These are phyloP conservation scores for Carnegiea gigantea DNA, from an alignment of 179 eudicot species.

Conservation along the genomic window DNA sequence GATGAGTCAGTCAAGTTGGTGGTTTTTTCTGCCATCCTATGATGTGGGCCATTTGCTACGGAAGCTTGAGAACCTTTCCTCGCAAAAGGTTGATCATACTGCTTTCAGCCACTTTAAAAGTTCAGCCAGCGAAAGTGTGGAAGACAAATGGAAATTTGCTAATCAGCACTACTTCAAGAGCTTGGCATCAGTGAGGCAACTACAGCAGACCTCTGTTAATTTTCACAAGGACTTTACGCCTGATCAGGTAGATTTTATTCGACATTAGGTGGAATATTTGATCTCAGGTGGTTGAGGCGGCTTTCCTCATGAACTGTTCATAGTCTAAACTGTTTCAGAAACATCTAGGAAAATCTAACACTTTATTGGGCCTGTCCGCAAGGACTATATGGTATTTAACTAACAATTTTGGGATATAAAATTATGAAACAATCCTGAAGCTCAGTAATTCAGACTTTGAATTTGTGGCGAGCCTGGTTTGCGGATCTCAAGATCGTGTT, in stretches of 20 bases:
- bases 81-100: conserved; percentile 25
- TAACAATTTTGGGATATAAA: too few relatives aligned
- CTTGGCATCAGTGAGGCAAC: conserved; percentile 58
- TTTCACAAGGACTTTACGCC: conserved; percentile 81
- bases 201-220: conserved; percentile 63
- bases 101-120: conserved; percentile 27
- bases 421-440: too few relatives aligned
- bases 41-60: conserved; percentile 72
- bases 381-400: not conserved
- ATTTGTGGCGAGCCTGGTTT: too few relatives aligned
- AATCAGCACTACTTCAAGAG: conserved; percentile 82
- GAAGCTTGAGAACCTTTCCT: conserved; percentile 30
- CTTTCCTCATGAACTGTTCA: not conserved
- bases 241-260: conserved; percentile 59
- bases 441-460: too few relatives aligned
- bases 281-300: not conserved
- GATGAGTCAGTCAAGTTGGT: conserved; percentile 44
- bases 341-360: too few relatives aligned
- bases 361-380: not conserved
- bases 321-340: not conserved
- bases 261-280: not conserved
- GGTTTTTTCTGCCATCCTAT: conserved; percentile 87
- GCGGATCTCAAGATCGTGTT: not conserved
- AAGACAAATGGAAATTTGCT: conserved; percentile 55
- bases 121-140: conserved; percentile 31